phyloP scores from a whole-genome alignment of 2,329 filamentous ascomycete species.

The Alternaria consortialis region DNA sequence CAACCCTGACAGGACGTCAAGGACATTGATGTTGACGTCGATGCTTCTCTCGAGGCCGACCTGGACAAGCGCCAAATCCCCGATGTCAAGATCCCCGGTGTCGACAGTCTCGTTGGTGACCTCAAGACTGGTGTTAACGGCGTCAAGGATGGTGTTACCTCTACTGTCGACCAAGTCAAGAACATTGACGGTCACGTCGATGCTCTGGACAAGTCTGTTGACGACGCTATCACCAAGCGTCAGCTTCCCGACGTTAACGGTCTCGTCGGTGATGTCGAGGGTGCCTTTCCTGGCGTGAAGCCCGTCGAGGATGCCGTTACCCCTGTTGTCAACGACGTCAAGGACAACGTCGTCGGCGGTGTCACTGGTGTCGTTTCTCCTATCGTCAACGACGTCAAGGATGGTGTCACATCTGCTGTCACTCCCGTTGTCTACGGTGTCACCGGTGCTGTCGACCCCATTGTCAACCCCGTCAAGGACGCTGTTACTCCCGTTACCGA shows the following conservation, averaged over 20 bases:
- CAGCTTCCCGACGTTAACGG: background rate
- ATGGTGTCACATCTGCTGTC: background rate
- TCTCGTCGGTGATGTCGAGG: background rate
- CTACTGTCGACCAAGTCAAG: background rate
- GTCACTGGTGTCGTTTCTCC: background rate
- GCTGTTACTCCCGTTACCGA: background rate
- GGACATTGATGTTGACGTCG: background rate
- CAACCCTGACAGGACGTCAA: background rate
- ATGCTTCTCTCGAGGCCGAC: background rate
- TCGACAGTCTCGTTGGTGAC: background rate
- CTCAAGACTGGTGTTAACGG: background rate
- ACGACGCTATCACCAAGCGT: background rate
- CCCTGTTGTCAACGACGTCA: background rate
- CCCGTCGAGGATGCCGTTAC: background rate
- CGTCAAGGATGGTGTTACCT: background rate
- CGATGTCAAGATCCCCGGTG: background rate
- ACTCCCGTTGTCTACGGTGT: background rate
- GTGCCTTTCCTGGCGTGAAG: background rate
- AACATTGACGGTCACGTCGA: background rate
- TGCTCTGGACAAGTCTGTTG: background rate
- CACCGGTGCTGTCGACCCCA: background rate
- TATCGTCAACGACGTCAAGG: background rate
- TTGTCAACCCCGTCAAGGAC: background rate
- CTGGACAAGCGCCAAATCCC: background rate
- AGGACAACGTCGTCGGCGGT: background rate